Base-by-base conservation (phyloP, 1,139 yeast species). In the Yamadazyma diddensiae region DNA sequence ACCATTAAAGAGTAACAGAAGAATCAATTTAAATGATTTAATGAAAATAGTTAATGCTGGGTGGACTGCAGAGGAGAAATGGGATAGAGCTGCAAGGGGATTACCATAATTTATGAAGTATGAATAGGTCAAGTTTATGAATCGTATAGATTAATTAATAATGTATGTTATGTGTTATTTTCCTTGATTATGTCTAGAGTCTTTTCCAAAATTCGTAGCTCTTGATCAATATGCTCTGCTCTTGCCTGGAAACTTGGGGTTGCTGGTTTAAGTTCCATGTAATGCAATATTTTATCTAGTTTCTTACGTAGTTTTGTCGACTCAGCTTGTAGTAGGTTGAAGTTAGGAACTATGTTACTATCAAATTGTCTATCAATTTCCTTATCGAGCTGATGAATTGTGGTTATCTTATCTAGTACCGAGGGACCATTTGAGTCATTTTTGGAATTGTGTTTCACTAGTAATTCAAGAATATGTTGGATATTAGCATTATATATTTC, bases 31-130 rank as follows among this genome's bases (percentile, higher is more conserved):
- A 43, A 58, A 57, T 36, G 90, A 82, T 49, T 71, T 79, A 28
- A 49, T 82, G 34, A 68, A 67, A 37, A 70, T 82, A 11, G 70
- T 82, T 22, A 73, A 82, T 46, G 71, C 77, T 5, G 92, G 90
- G 6, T 83, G 94, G 94, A 62, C 67, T 13, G 76, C 74, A 34
- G 75, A 73, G 15, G 79, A 72, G 38, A 72, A 71, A 46, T 82
- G 85, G 81, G 86, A 79, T 34, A 49, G 74, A 26, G 78, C 78
- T 6, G 75, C 74, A 5, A 58, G 53, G 31, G 77, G 77, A 1
- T 47, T 67, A 31, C 56, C 71, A 14, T 63, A 41, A 43, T 22
- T 10, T 5, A 5, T 22, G 15, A 5, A n/a, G n/a, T n/a, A n/a
- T n/a, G n/a, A n/a, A n/a, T n/a, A n/a, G n/a, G n/a, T n/a, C n/a